Evolutionary conservation across 768 basidiomycete species (phyloP).

Genomic region (Chiua virens): DNA sequence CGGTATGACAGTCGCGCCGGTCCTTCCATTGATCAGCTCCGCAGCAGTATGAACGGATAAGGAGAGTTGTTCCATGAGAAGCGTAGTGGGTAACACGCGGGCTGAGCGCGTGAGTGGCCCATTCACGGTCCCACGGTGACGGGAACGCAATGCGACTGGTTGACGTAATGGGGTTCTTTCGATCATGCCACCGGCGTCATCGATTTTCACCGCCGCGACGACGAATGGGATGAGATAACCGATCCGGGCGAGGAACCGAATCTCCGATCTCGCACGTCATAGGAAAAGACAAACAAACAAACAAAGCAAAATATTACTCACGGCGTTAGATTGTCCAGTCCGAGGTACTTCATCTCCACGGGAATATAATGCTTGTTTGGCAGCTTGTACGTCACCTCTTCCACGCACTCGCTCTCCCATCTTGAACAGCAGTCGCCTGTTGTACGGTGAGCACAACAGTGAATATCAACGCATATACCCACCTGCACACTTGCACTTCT

Average conservation of each 20-base stretch:
- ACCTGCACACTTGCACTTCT: conserved; percentile 93
- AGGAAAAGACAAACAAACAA: not conserved
- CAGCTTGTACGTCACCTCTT: conserved; percentile 65
- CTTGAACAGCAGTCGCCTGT: conserved; percentile 87
- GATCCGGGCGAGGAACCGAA: conserved; percentile 7
- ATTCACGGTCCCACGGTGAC: conserved; percentile 18
- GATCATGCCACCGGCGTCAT: conserved; percentile 30
- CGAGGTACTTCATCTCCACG: conserved; percentile 76
- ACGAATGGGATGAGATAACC: not conserved
- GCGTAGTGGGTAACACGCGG: not conserved
- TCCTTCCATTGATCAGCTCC: conserved; percentile 9
- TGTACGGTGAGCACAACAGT: not conserved
- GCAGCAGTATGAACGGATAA: conserved; percentile 9
- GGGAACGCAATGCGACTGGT: not conserved
- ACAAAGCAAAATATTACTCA: conserved; percentile 32
- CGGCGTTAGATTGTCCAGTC: conserved; percentile 60
- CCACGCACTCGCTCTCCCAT: conserved; percentile 74
- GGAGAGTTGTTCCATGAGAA: conserved; percentile 1
- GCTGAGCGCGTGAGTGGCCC: not conserved
- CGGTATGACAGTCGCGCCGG: not conserved
- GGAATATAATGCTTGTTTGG: conserved; percentile 97
- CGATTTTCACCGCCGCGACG: conserved; percentile 22
- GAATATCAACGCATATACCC: conserved; percentile 11
- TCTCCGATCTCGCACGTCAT: conserved; percentile 21
- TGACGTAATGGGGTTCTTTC: conserved; percentile 21